Evolutionary conservation across 345 rosid genomes (phyloP).

Genomic region (Viola odorata): DNA sequence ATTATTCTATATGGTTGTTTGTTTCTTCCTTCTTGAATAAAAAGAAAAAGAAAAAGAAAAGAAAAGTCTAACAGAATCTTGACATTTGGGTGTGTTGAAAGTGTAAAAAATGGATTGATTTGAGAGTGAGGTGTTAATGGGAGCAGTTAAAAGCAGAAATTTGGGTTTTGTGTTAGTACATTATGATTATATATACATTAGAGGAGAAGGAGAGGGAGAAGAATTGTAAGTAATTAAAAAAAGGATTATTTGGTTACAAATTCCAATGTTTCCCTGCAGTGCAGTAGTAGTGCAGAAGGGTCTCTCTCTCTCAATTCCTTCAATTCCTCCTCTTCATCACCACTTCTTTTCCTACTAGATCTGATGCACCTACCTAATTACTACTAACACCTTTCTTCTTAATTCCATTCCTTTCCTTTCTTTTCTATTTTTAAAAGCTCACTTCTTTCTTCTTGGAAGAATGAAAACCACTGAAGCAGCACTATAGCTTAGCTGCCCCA

Average conservation of each 20-base stretch:
- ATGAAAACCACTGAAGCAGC: slow-evolving; percentile 32
- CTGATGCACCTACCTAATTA: slow-evolving; percentile 36
- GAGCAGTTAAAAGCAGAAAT: slow-evolving; percentile 9
- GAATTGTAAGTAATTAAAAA: too few species aligned
- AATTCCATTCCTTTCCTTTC: too few species aligned
- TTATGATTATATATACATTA: too few species aligned
- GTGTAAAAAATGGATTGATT: too few species aligned
- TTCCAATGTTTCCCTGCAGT: slow-evolving; percentile 42
- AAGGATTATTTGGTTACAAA: slow-evolving; percentile 23
- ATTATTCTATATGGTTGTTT: not conserved
- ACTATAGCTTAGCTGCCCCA: not conserved
- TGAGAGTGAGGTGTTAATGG: slow-evolving; percentile 1
- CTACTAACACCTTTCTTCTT: too few species aligned
- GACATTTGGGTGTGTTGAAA: too few species aligned
- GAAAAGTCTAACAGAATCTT: too few species aligned
- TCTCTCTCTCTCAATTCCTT: slow-evolving; percentile 30
- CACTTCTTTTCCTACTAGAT: slow-evolving; percentile 53
- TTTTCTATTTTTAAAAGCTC: slow-evolving; percentile 42
- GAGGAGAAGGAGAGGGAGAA: too few species aligned
- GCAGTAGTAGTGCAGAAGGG: slow-evolving; percentile 17
- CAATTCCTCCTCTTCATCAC: not conserved
- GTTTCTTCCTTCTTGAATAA: not conserved
- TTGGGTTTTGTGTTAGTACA: slow-evolving; percentile 6
- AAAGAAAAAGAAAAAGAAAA: not conserved
- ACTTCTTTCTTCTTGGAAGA: slow-evolving; percentile 71